Base-by-base conservation (phyloP, 2,329 filamentous ascomycete genomes). In the Trichoderma atrobrunneum region DNA sequence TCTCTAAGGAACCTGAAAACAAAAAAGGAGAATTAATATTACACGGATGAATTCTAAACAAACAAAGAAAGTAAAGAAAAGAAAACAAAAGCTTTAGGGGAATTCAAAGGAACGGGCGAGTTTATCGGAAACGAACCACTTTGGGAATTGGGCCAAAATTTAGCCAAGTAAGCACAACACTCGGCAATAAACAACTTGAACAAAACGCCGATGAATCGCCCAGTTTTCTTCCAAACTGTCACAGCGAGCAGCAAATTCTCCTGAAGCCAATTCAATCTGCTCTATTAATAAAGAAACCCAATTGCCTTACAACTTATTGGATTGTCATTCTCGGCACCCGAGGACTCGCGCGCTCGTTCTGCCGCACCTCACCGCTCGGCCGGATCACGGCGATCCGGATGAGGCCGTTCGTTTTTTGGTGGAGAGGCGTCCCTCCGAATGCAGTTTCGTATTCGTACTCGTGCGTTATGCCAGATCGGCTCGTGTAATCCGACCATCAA, bases 281-380 rank as follows among this genome's bases (percentile, higher is more conserved):
- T 32, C 61, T 26, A 63, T 48, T 48, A 28, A 63, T 63, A 48
- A 59, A 30, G 21, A 59, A 21, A 0, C 10, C 16, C 24, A 48
- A 48, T 48, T 21, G n/a, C 18, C 39, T 43, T 26, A 16, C 43
- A 21, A 39, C 34, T 5, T 8, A 0, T 24, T 51, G n/a, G 43
- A 51, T 12, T 36, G 30, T 34, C 28, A 56, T 66, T 18, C 26
- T 57, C 64, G 51, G 48, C 24, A 56, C 24, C 59, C 43, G 43
- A 63, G 59, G 68, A 56, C 32, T 56, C 24, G 39, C 26, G 26
- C 32, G 12, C 51, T n/a, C n/a, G 24, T 75, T 76, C 73, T 80
- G 78, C 78, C 78, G 56, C 21, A 10, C 6, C 71, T 74, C 76
- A 80, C 78, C 78, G 78, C 78, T 77, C 77, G 75, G 76, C 57